A percentile compares a stretch with the other conserved stretches of the same genome.
Conservation (phyloP, 345 rosid species). For the Acer yangbiense region DNA sequence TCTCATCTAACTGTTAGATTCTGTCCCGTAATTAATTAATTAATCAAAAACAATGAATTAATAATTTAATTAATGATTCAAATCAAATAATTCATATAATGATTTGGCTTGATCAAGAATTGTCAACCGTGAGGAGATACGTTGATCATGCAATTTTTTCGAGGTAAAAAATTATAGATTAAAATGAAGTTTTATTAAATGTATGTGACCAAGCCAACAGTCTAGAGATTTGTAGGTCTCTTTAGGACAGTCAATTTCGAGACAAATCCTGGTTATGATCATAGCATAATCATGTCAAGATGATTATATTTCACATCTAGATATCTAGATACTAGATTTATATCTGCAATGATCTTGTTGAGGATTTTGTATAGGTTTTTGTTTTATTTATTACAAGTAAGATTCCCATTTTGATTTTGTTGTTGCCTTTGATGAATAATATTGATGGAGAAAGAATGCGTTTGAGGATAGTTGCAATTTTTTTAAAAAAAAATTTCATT, state of each 20-base stretch:
- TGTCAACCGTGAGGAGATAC: background rate
- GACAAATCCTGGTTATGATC: background rate
- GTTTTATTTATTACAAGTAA: too few species aligned
- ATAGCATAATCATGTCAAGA: too few species aligned
- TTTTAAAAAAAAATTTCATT: too few species aligned
- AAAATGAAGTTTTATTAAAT: too few species aligned
- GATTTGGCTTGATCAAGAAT: background rate
- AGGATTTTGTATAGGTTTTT: background rate
- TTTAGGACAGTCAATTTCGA: background rate
- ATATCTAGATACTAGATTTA: too few species aligned
- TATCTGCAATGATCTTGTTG: background rate
- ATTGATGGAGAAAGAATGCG: too few species aligned
- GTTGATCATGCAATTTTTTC: background rate
- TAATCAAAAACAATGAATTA: too few species aligned
- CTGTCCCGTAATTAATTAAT: slow-evolving; percentile 6
- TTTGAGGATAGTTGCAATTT: too few species aligned
- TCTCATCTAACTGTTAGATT: slow-evolving; percentile 27
- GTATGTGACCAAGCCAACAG: background rate
- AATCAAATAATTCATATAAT: too few species aligned
- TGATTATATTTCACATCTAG: background rate
- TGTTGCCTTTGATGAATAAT: background rate
- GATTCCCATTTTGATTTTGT: background rate
- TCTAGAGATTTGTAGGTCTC: background rate
- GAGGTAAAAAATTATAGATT: background rate
- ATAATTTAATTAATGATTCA: too few species aligned